A percentile compares a stretch with the other conserved stretches of the same genome.
Conservation (phyloP, 2,329 filamentous ascomycete species). For the Rhinocladiella similis region DNA sequence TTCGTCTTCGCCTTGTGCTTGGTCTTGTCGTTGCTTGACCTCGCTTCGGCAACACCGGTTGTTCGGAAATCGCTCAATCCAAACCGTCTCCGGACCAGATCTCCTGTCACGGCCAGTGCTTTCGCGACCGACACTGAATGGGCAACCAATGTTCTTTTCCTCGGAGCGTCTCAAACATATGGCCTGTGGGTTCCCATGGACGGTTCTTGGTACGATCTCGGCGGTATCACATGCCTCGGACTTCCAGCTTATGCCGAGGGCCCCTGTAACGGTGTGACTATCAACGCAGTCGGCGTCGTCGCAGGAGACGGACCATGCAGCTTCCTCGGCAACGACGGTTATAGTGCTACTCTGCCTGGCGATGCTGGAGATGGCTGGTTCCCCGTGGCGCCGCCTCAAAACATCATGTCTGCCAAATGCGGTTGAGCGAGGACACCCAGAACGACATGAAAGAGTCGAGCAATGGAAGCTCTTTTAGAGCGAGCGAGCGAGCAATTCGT, state of each 20-base stretch:
- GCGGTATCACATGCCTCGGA: constrained; percentile 27
- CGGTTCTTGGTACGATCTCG: constrained; percentile 22
- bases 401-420: constrained; percentile 25
- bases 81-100: constrained; percentile 11
- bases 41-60: constrained; percentile 14
- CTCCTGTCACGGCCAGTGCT: constrained; percentile 13
- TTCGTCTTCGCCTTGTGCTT: constrained; percentile 9
- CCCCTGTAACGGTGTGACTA: constrained; percentile 26
- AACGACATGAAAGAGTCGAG: no score
- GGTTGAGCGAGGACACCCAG: no score
- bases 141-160: constrained; percentile 28
- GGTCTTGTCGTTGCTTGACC: constrained; percentile 10
- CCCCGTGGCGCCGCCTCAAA: constrained; percentile 28
- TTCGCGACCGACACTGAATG: constrained; percentile 19
- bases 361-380: constrained; percentile 24
- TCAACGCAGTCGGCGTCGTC: constrained; percentile 27
- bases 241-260: constrained; percentile 26
- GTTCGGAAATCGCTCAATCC: constrained; percentile 21
- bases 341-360: constrained; percentile 16
- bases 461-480: no score
- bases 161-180: constrained; percentile 27
- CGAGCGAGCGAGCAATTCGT: no score
- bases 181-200: constrained; percentile 27
- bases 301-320: constrained; percentile 38
- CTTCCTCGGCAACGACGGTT: constrained; percentile 34